phyloP scores from a whole-genome alignment of 805 yeast genomes.

The Candida incommunis region DNA sequence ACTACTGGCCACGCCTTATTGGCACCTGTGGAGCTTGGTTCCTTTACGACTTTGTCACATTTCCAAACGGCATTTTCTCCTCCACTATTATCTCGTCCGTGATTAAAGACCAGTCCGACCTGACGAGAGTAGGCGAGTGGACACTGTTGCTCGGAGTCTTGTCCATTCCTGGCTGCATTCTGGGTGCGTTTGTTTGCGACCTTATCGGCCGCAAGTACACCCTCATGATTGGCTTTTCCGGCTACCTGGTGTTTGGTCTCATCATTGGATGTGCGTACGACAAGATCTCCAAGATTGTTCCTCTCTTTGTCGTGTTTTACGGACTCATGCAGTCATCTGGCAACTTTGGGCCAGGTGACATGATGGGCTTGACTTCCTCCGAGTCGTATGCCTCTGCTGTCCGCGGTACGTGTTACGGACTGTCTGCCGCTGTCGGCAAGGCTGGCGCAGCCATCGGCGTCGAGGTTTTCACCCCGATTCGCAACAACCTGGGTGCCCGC shows the following conservation, averaged over 20 bases:
- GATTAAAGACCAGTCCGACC: conserved; percentile 25
- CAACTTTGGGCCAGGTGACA: conserved; percentile 69
- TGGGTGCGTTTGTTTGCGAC: conserved; percentile 56
- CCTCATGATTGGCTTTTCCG: conserved; percentile 54
- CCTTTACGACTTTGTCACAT: conserved; percentile 66
- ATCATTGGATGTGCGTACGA: conserved; percentile 33
- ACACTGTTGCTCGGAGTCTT: conserved; percentile 48
- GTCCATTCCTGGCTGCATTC: conserved; percentile 57
- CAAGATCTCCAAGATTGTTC: conserved; percentile 39
- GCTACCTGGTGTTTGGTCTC: conserved; percentile 46
- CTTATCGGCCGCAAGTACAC: conserved; percentile 58
- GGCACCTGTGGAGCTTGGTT: conserved; percentile 73
- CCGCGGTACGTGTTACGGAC: conserved; percentile 62
- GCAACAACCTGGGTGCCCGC: conserved; percentile 43
- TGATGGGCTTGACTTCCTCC: conserved; percentile 51
- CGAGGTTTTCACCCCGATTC: conserved; percentile 55
- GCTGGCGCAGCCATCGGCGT: conserved; percentile 81
- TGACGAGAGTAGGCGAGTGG: conserved; percentile 60
- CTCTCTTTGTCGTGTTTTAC: conserved; percentile 55
- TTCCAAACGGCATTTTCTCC: conserved; percentile 64
- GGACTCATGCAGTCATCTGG: conserved; percentile 60
- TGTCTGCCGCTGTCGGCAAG: conserved; percentile 69
- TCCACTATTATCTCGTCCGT: conserved; percentile 46
- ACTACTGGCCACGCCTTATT: conserved; percentile 51
- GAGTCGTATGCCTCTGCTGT: conserved; percentile 67